Percentiles rank a stretch among this genome's conserved stretches.
Conservation (phyloP, 306 rosid species). For the Casuarina equisetifolia region DNA sequence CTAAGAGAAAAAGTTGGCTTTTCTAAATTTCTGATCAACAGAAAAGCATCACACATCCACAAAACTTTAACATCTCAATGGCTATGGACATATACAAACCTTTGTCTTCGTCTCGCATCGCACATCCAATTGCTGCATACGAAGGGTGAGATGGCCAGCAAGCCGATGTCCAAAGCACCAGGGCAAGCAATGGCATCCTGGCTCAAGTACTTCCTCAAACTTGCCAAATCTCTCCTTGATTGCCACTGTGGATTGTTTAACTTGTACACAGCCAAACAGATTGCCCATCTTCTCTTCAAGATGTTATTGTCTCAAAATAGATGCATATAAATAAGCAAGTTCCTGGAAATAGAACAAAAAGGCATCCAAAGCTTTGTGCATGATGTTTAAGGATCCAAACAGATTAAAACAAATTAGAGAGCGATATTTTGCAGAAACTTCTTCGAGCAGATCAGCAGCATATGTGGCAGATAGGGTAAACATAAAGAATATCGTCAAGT, state of each 20-base stretch:
- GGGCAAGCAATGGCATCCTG: slow-evolving; percentile 94
- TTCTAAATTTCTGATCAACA: not conserved
- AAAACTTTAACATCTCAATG: slow-evolving; percentile 14
- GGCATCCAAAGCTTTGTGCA: not conserved
- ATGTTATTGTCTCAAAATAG: slow-evolving; percentile 12
- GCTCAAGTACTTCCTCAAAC: slow-evolving; percentile 73
- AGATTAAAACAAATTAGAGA: not conserved
- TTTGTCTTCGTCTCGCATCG: slow-evolving; percentile 92
- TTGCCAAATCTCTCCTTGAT: slow-evolving; percentile 74
- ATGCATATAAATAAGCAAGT: slow-evolving; percentile 2
- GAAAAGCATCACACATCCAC: slow-evolving; percentile 15
- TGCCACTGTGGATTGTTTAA: slow-evolving; percentile 79
- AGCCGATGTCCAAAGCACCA: slow-evolving; percentile 70
- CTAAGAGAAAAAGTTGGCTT: not conserved
- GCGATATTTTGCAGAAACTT: not conserved
- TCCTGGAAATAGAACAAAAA: not conserved
- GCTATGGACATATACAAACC: slow-evolving; percentile 44
- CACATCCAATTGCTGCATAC: slow-evolving; percentile 87
- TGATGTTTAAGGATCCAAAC: not conserved
- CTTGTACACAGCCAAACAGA: slow-evolving; percentile 66
- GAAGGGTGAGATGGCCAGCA: slow-evolving; percentile 81
- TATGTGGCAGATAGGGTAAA: not conserved
- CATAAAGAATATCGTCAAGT: not conserved
- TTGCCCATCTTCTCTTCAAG: slow-evolving; percentile 70
- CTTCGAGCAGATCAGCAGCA: not conserved